A percentile compares a stretch with the other conserved stretches of the same genome.
Evolutionary conservation across 1,139 yeast genomes (phyloP).

Genomic region (Taiozyma sp.): DNA sequence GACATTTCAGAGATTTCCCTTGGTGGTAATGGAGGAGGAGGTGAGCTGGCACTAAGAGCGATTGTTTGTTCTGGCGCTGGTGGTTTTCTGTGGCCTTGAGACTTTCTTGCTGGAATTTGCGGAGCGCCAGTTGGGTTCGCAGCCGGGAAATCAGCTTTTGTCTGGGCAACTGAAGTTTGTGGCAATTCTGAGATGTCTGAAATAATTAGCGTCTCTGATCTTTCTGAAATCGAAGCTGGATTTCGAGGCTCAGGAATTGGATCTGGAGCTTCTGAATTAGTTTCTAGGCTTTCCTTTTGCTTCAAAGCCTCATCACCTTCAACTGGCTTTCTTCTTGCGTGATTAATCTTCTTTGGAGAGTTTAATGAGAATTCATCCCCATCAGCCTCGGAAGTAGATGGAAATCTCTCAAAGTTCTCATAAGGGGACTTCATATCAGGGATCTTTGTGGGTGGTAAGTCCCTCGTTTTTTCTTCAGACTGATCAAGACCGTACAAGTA

Average conservation of each 20-base stretch:
- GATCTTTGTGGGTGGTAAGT: slow-evolving; percentile 16
- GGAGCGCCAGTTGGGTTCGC: background rate
- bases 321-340: slow-evolving; percentile 17
- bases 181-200: background rate
- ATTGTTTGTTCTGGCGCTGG: background rate
- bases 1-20: background rate
- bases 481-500: slow-evolving; percentile 18
- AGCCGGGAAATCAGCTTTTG: background rate
- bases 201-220: background rate
- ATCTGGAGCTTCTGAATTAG: background rate
- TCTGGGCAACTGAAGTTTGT: background rate
- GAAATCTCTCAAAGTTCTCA: slow-evolving; percentile 1
- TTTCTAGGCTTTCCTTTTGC: background rate
- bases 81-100: background rate
- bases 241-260: background rate
- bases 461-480: slow-evolving; percentile 8
- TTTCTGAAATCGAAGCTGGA: background rate
- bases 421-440: slow-evolving; percentile 25
- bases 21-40: slow-evolving; percentile 2
- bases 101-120: background rate
- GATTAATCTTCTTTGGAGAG: slow-evolving; percentile 3
- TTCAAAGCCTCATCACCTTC: background rate
- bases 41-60: background rate
- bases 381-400: background rate
- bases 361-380: background rate